Base-by-base conservation (phyloP, 2,329 filamentous ascomycete genomes). In the Neophaeococcomyces aloes region DNA sequence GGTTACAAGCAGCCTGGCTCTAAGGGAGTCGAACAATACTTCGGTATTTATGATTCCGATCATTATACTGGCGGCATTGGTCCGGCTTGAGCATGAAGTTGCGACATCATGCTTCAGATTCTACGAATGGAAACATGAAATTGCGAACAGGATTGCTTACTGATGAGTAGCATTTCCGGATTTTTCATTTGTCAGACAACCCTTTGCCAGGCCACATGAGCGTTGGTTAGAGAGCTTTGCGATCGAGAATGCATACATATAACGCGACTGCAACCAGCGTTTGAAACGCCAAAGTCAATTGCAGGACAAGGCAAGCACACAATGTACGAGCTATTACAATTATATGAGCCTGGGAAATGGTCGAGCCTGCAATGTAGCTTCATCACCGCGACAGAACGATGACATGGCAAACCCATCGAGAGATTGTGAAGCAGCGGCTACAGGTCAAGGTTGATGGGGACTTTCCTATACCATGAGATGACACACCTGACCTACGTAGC, bases 11-110 rank as follows among this genome's bases (percentile, higher is more conserved):
- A 66, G 31, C 74, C 83, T 52, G 68, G 62, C 17, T 81, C 81
- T 1, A 84, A 81, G 61, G 73, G 76, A 46, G 76, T 83, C 2
- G 86, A 94, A 66, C 74, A 79, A 60, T 86, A 71, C 63, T 91
- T 85, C 83, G 86, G 85, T 29, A 52, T 55, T 37, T 55, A 50
- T 37, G 52, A 32, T 11, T 32, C 29, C 7, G 29, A 42, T 13
- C 27, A 35, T 18, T 32, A 42, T 18, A 15, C 25, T 13, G 37
- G 37, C 15, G 37, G 37, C 7, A 31, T 29, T 21, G 25, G 25
- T 23, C 19, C 34, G 23, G 23, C 23, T 27, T 27, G 23, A 27
- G 10, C 23, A 5, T 27, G 23, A 27, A 27, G 10, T 10, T n/a
- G n/a, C 23, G 10, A 27, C 10, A 27, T 27, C 23, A 5, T n/a